phyloP scores from a whole-genome alignment of 2,329 filamentous ascomycete species.

The Capronia coronata region DNA sequence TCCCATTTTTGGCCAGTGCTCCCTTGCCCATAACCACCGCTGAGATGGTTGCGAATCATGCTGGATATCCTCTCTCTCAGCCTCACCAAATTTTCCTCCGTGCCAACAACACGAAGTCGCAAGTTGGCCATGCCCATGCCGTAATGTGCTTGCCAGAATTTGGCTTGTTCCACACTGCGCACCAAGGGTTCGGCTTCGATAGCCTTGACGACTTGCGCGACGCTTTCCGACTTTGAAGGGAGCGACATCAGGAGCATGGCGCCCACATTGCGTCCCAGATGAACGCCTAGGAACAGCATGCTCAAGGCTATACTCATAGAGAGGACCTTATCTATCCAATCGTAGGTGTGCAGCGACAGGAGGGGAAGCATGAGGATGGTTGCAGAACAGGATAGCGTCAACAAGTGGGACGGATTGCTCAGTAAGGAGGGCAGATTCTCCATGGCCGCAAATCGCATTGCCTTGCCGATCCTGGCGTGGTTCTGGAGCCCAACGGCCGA shows the following conservation, averaged over 20 bases:
- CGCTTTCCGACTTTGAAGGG: conserved; percentile 45
- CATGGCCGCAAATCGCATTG: conserved; percentile 80
- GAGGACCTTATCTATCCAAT: conserved; percentile 75
- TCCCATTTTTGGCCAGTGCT: conserved; percentile 75
- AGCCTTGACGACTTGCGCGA: conserved; percentile 71
- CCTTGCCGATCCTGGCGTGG: conserved; percentile 83
- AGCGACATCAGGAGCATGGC: conserved; percentile 97
- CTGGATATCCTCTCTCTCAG: conserved; percentile 69
- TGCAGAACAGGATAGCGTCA: conserved; percentile 80
- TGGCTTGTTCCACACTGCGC: conserved; percentile 73
- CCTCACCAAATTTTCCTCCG: conserved; percentile 63
- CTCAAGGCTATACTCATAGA: conserved; percentile 73
- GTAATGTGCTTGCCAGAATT: conserved; percentile 99
- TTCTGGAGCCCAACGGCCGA: conserved; percentile 84
- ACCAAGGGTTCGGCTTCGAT: conserved; percentile 76
- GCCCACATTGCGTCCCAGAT: conserved; percentile 77
- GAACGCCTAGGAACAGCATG: conserved; percentile 82
- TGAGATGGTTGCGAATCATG: conserved; percentile 76
- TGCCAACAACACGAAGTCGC: conserved; percentile 64
- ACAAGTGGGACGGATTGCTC: conserved; percentile 89
- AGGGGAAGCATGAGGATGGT: conserved; percentile 76
- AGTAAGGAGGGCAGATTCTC: conserved; percentile 76
- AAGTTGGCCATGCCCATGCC: conserved; percentile 93
- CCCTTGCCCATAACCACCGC: conserved; percentile 77
- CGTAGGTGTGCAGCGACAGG: conserved; percentile 71